Evolutionary conservation across 2,329 filamentous ascomycete genomes (phyloP).

Genomic region (Nannizziopsis arthrosporioides): DNA sequence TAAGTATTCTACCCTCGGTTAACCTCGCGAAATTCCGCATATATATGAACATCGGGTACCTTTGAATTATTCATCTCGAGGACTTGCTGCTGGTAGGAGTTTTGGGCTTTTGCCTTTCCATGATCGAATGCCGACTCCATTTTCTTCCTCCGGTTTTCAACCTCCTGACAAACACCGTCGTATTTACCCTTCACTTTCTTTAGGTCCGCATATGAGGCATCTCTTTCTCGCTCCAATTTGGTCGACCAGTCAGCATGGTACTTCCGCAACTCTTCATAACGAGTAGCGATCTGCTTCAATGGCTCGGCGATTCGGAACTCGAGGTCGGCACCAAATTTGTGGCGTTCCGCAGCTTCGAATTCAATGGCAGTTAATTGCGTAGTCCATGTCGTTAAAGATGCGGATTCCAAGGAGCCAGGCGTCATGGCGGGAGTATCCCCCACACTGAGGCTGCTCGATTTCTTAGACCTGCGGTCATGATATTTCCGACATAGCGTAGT

Average conservation of each 20-base stretch:
- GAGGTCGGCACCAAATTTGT: slow-evolving; percentile 68
- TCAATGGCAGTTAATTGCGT: slow-evolving; percentile 88
- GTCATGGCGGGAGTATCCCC: slow-evolving; percentile 89
- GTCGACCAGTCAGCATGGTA: slow-evolving; percentile 77
- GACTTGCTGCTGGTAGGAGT: slow-evolving; percentile 82
- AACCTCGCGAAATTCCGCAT: slow-evolving; percentile 18
- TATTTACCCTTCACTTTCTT: slow-evolving; percentile 90
- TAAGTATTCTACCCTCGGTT: slow-evolving; percentile 63
- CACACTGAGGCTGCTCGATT: slow-evolving; percentile 75
- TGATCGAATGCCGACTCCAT: slow-evolving; percentile 82
- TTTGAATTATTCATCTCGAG: slow-evolving; percentile 95
- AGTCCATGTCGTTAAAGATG: slow-evolving; percentile 92
- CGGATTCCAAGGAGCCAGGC: slow-evolving; percentile 88
- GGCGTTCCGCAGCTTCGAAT: slow-evolving; percentile 75
- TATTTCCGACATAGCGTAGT: slow-evolving; percentile 85
- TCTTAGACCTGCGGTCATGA: slow-evolving; percentile 91
- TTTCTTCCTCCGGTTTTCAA: slow-evolving; percentile 91
- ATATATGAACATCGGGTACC: slow-evolving; percentile 17
- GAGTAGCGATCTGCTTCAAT: slow-evolving; percentile 57
- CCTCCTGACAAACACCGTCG: slow-evolving; percentile 82
- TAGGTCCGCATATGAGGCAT: slow-evolving; percentile 69
- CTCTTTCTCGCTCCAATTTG: slow-evolving; percentile 81
- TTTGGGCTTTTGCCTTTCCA: slow-evolving; percentile 76
- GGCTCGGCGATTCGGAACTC: slow-evolving; percentile 75
- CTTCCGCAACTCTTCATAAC: slow-evolving; percentile 87